Percentiles rank a stretch among this genome's conserved stretches.
Conservation (phyloP, 306 rosid genomes). For the Prunus mume region DNA sequence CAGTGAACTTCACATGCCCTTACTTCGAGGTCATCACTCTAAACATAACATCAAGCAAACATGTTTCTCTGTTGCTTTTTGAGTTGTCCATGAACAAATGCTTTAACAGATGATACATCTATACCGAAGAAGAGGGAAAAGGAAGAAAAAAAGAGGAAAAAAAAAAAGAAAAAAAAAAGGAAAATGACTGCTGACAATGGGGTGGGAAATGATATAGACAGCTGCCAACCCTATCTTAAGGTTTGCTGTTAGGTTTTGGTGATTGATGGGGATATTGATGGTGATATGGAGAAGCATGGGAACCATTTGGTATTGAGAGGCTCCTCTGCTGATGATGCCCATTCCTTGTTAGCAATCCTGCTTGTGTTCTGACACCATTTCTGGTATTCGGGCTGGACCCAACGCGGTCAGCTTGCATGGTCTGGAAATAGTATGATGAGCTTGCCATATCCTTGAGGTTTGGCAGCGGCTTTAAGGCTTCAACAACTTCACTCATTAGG, state of each 20-base stretch:
- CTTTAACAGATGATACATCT: slow-evolving; percentile 47
- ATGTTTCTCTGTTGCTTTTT: slow-evolving; percentile 47
- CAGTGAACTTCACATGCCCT: slow-evolving; percentile 37
- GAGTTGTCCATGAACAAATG: slow-evolving; percentile 57
- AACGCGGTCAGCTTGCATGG: slow-evolving; percentile 68
- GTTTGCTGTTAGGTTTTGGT: slow-evolving; percentile 81
- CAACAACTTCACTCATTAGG: slow-evolving; percentile 89
- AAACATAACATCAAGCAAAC: slow-evolving; percentile 49
- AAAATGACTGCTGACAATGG: slow-evolving; percentile 18
- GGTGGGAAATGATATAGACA: slow-evolving; percentile 30
- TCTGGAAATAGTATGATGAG: slow-evolving; percentile 86
- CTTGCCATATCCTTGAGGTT: slow-evolving; percentile 97
- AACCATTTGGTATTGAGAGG: slow-evolving; percentile 68
- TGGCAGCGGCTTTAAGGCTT: slow-evolving; percentile 83
- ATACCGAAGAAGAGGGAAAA: slow-evolving; percentile 19
- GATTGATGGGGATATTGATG: slow-evolving; percentile 74
- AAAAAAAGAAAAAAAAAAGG: slow-evolving; percentile 4
- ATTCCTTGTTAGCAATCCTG: slow-evolving; percentile 54
- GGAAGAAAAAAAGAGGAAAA: background rate
- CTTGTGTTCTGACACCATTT: slow-evolving; percentile 53
- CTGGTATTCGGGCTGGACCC: slow-evolving; percentile 67
- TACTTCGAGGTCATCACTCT: slow-evolving; percentile 34
- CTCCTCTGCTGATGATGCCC: slow-evolving; percentile 73
- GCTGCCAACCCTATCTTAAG: slow-evolving; percentile 46
- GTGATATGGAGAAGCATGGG: slow-evolving; percentile 89